phyloP scores from a whole-genome alignment of 2,329 filamentous ascomycete genomes.

The Fusarium chlamydosporum region DNA sequence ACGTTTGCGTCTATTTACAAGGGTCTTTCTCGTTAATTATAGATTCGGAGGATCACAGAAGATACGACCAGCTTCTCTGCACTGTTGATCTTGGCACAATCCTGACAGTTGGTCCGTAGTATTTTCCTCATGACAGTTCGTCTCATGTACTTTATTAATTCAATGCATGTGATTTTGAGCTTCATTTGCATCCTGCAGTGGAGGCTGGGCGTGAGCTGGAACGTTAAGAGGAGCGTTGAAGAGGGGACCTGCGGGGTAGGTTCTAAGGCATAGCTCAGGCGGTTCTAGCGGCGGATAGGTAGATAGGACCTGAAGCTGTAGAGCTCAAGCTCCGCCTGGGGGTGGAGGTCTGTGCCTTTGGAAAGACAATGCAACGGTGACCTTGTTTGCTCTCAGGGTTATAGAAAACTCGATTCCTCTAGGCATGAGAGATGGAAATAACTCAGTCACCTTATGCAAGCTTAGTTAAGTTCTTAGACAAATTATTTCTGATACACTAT shows the following conservation, averaged over 20 bases:
- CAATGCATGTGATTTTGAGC: slow-evolving; percentile 28
- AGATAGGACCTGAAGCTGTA: background rate
- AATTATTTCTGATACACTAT: too few species aligned
- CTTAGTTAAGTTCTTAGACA: too few species aligned
- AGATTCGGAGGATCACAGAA: slow-evolving; percentile 9
- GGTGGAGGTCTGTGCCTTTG: background rate
- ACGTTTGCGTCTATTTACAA: slow-evolving; percentile 29
- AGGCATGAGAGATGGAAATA: too few species aligned
- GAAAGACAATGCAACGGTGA: background rate
- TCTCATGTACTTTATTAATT: slow-evolving; percentile 7
- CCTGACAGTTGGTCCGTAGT: background rate
- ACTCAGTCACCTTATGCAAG: too few species aligned
- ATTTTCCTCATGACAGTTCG: background rate
- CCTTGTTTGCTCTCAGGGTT: too few species aligned
- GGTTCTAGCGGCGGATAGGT: slow-evolving; percentile 4
- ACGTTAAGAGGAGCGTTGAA: slow-evolving; percentile 20
- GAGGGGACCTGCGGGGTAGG: slow-evolving; percentile 38
- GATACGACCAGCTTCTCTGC: background rate
- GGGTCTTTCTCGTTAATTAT: slow-evolving; percentile 18
- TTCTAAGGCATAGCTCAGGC: slow-evolving; percentile 9
- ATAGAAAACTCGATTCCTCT: too few species aligned
- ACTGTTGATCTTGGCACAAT: background rate
- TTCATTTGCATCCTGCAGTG: slow-evolving; percentile 2
- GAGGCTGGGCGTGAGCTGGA: slow-evolving; percentile 8
- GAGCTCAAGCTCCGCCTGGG: background rate